A percentile compares a stretch with the other conserved stretches of the same genome.
These are phyloP conservation scores for Multifurca ochricompacta DNA, from an alignment of 768 basidiomycete species.

Conservation along the genomic window DNA sequence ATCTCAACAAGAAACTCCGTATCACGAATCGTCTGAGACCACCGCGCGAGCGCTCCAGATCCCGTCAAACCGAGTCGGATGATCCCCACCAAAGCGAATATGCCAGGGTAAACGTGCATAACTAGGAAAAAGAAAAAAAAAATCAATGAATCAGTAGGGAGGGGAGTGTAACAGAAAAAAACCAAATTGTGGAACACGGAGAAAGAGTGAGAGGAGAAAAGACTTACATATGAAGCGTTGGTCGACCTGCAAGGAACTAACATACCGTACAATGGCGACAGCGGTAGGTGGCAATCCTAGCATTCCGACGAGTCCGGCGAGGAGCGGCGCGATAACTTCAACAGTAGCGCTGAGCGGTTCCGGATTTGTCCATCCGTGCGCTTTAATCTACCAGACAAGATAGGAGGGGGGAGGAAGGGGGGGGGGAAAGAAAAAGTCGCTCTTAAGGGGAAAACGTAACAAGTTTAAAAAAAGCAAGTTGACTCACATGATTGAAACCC, in stretches of 20 bases:
- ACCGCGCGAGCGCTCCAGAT: conserved; percentile 43
- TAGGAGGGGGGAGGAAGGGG: conserved; percentile 17
- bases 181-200: too few relatives aligned
- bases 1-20: conserved; percentile 86
- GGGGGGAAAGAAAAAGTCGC: too few relatives aligned
- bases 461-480: too few relatives aligned
- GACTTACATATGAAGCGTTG: conserved; percentile 57
- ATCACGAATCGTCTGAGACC: conserved; percentile 78
- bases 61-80: conserved; percentile 40
- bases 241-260: conserved; percentile 33
- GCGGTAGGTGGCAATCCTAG: conserved; percentile 52
- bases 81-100: conserved; percentile 54
- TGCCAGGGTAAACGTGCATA: conserved; percentile 59
- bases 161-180: too few relatives aligned
- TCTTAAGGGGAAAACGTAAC: too few relatives aligned
- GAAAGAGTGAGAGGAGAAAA: conserved; percentile 5
- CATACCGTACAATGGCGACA: conserved; percentile 36
- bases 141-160: too few relatives aligned
- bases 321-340: conserved; percentile 60
- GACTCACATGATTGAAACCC: conserved; percentile 51
- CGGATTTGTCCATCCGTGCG: conserved; percentile 65
- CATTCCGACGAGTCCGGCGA: conserved; percentile 50
- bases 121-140: too few relatives aligned
- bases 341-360: conserved; percentile 61
- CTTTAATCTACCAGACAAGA: conserved; percentile 41